Evolutionary conservation across 192 early-diverging fungal species (phyloP), one percentile per base, ranked within the genome.

Genomic region (Spizellomyces punctatus): DNA sequence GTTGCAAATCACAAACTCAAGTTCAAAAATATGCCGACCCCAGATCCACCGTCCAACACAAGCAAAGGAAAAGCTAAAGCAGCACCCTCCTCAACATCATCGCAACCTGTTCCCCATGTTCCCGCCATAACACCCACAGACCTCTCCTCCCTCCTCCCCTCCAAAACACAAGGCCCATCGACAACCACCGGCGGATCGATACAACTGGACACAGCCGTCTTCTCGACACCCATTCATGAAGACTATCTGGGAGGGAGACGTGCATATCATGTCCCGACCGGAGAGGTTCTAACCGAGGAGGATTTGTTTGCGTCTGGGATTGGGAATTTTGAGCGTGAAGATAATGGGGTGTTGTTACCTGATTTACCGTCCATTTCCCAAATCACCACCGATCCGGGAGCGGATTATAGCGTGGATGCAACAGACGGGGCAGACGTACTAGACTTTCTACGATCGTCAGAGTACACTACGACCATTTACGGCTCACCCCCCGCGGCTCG

Each of bases 401-500:
- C 27, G 3, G 27, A 36, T 0, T 36, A 36, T 3, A 36, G 27
- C 1, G 27, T 36, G 27, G 27, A 36, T 36, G 27, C 27, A 3
- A 36, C 27, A 36, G 71, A 72, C 22, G 71, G 62, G 16, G 47
- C 22, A 10, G 63, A 46, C 8, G 71, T 72, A 47, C 41, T 64
- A 16, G 61, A 27, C 6, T 72, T 72, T 27, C 62, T 72, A 4
- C 27, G 22, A 0, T 57, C 46, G 2, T 17, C 60, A 27, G 49
- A 41, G 8, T 72, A 72, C 71, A 72, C 71, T n/a, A 45, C 12
- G 7, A 17, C 47, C 6, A 50, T 72, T 22, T 47, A 72, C 36
- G 17, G 21, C 6, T 61, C 42, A 5, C 21, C 3, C 6, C 59
- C 55, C 7, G 45, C 2, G 68, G 48, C 5, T 21, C 57, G 22